Evolutionary conservation across 2,329 filamentous ascomycete genomes (phyloP), one percentile per base, ranked within the genome.

Genomic region (Lasiodiplodia gonubiensis): DNA sequence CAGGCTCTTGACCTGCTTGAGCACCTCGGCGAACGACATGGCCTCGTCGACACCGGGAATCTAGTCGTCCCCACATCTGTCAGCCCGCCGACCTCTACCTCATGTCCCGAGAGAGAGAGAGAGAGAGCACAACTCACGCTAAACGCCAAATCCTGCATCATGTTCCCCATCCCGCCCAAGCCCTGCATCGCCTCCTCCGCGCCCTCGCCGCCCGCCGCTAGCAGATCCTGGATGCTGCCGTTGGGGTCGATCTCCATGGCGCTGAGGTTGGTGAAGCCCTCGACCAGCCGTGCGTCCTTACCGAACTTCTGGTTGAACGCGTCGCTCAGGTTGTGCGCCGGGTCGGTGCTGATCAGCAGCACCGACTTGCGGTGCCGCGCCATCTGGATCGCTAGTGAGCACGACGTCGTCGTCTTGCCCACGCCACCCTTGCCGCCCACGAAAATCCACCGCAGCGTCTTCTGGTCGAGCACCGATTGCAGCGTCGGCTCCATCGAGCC

Each of bases 231-330:
- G 80, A 99, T 97, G 77, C 93, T 97, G 57, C 94, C 95, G 78
- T 97, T 98, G 64, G 95, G 95, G 77, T 99, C 95, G 74, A 99
- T 98, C 82, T 99, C 95, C 95, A 99, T 99, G 70, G 95, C 95
- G 78, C 92, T 96, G 72, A 99, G 85, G 80, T 97, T 97, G 39
- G 90, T 88, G 77, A 97, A 97, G 72, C 95, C 95, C 73, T 97
- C 90, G 71, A 99, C 86, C 48, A 97, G 88, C 70, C 93, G 89
- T 65, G 95, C 95, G 81, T 99, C 95, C 85, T 99, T 99, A 84
- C 95, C 95, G 77, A 99, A 99, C 83, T 99, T 99, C 82, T 99
- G 94, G 73, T 92, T 93, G 82, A 99, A 99, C 69, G 95, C 95
- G 83, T 99, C 95, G 73, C 92, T 95, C 70, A 99, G 86, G 83